Percentiles rank a stretch among this genome's conserved stretches.
Conservation (phyloP, 208 protist species). For the Wallacemonas collosoma region DNA sequence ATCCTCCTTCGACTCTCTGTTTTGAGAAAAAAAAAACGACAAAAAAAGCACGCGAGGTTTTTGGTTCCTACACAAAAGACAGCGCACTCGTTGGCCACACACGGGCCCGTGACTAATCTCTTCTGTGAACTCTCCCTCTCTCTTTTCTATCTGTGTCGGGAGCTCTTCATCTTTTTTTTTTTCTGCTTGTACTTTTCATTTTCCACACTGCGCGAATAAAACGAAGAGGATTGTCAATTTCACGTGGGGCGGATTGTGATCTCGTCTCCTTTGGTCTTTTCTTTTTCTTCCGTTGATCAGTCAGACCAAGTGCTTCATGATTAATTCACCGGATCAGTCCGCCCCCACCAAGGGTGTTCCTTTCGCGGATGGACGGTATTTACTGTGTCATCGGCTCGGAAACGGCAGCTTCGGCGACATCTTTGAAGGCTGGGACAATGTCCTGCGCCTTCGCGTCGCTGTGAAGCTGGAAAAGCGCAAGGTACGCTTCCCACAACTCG, state of each 20-base stretch:
- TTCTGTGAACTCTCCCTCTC: too few relatives aligned
- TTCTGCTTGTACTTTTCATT: slow-evolving; percentile 9
- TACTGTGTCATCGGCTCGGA: slow-evolving; percentile 88
- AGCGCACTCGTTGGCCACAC: too few relatives aligned
- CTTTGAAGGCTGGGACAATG: slow-evolving; percentile 90
- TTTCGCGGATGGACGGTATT: slow-evolving; percentile 59
- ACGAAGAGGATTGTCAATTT: too few relatives aligned
- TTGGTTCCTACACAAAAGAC: too few relatives aligned
- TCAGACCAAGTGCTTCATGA: background rate
- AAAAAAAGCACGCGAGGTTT: too few relatives aligned
- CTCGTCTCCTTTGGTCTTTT: background rate
- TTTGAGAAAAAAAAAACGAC: too few relatives aligned
- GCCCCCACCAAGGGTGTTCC: slow-evolving; percentile 44
- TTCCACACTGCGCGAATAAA: background rate
- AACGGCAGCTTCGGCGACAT: slow-evolving; percentile 99
- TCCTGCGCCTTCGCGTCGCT: slow-evolving; percentile 46
- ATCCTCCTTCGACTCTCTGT: too few relatives aligned
- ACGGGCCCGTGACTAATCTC: too few relatives aligned
- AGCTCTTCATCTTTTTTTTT: background rate
- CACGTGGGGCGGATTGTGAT: too few relatives aligned
- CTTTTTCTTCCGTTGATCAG: background rate
- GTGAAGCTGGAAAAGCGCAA: slow-evolving; percentile 92
- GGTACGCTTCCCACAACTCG: slow-evolving; percentile 94
- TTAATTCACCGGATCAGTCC: background rate
- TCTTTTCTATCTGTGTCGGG: too few relatives aligned